Evolutionary conservation across 192 early-diverging fungal genomes (phyloP).

Genomic region (Umbelopsis sp.): DNA sequence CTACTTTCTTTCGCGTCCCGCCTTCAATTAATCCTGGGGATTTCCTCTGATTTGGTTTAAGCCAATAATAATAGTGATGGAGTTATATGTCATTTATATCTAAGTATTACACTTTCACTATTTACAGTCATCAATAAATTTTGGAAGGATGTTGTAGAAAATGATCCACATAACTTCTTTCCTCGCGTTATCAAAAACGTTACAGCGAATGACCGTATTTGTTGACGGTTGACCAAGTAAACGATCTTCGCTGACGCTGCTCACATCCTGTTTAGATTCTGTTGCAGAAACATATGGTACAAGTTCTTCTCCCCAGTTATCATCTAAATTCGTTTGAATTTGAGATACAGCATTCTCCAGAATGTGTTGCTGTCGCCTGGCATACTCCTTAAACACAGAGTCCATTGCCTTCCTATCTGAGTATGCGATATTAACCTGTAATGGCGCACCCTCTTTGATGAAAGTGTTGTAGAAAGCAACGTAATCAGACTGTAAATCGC

Average conservation of each 20-base stretch:
- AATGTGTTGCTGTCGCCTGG: background rate
- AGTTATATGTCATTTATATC: background rate
- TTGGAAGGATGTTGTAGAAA: slow-evolving; percentile 20
- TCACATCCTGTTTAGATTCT: background rate
- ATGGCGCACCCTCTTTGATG: slow-evolving; percentile 6
- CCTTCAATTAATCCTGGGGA: too few relatives aligned
- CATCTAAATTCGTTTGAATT: background rate
- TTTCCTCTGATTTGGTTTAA: too few relatives aligned
- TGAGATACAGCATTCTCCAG: background rate
- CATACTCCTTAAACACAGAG: background rate
- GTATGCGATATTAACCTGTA: slow-evolving; percentile 28
- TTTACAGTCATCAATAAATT: slow-evolving; percentile 14
- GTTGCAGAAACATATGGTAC: too few relatives aligned
- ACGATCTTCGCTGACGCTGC: background rate
- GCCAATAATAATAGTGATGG: too few relatives aligned
- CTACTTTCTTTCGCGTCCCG: too few relatives aligned
- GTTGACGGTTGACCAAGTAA: background rate
- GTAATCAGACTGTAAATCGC: background rate
- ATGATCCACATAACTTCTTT: slow-evolving; percentile 26
- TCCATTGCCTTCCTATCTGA: slow-evolving; percentile 16
- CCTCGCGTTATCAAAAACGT: slow-evolving; percentile 4
- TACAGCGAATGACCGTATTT: background rate
- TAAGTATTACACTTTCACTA: background rate
- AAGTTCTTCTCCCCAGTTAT: background rate
- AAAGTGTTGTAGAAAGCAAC: slow-evolving; percentile 27